Evolutionary conservation across 2,329 filamentous ascomycete species (phyloP).

Genomic region (Fusarium hainanense): DNA sequence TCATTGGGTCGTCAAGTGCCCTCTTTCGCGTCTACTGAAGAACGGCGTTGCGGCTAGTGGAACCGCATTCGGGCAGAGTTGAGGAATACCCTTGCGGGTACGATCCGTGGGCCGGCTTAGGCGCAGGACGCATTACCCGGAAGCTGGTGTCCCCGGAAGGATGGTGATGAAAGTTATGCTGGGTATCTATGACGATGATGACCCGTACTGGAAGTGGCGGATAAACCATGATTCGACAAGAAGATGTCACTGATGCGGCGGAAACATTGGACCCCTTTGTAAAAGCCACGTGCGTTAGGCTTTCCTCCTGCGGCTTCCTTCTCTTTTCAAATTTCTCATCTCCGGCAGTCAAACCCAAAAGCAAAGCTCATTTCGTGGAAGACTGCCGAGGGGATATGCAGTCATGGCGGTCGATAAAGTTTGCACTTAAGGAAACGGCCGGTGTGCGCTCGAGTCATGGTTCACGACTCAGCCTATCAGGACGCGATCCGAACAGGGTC

Average conservation of each 20-base stretch:
- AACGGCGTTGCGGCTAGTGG: neutral
- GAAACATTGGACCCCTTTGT: neutral
- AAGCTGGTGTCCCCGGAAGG: neutral
- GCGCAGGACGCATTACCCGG: neutral
- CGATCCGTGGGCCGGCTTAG: neutral
- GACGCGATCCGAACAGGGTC: neutral
- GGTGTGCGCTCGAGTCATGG: neutral
- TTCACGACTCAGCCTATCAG: neutral
- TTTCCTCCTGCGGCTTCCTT: neutral
- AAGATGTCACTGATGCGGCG: neutral
- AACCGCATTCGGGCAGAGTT: neutral
- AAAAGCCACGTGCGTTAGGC: too few species aligned
- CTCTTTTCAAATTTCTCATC: neutral
- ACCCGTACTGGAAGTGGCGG: neutral
- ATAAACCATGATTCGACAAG: neutral
- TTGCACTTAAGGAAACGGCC: neutral
- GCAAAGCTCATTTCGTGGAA: too few species aligned
- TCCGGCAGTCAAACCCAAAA: neutral
- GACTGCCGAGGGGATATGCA: neutral
- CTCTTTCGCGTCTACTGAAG: neutral
- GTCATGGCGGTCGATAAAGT: neutral
- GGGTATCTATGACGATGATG: neutral
- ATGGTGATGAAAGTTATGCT: neutral
- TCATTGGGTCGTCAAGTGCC: neutral
- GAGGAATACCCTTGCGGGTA: neutral